phyloP scores from a whole-genome alignment of 169 alveolate genomes.

The Plasmodium billcollinsi region DNA sequence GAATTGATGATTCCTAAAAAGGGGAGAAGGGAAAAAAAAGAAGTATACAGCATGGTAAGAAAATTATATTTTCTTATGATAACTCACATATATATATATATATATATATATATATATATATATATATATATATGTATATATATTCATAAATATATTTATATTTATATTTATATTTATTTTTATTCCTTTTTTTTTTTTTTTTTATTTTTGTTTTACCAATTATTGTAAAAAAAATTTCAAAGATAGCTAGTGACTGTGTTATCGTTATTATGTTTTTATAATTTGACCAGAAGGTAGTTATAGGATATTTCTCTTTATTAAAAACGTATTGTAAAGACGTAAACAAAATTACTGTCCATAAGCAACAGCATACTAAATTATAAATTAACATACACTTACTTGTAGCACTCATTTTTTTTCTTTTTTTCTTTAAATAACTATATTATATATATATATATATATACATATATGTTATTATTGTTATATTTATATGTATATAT shows the following conservation, averaged over 20 bases:
- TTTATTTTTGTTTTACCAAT: slow-evolving; percentile 8
- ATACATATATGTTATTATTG: too few relatives aligned
- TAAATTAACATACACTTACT: slow-evolving; percentile 22
- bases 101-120: background rate
- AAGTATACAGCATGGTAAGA: background rate
- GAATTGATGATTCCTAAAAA: slow-evolving; percentile 45
- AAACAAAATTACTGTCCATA: slow-evolving; percentile 31
- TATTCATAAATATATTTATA: background rate
- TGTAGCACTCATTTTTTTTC: slow-evolving; percentile 34
- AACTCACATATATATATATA: slow-evolving; percentile 10
- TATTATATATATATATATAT: slow-evolving; percentile 1
- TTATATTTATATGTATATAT: background rate
- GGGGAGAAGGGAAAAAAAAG: background rate
- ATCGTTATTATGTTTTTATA: slow-evolving; percentile 29
- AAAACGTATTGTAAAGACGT: slow-evolving; percentile 35
- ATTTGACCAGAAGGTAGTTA: slow-evolving; percentile 24
- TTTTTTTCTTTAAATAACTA: background rate
- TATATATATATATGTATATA: background rate
- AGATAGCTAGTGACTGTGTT: slow-evolving; percentile 50
- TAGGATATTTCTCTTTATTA: slow-evolving; percentile 46
- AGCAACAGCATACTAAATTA: slow-evolving; percentile 27
- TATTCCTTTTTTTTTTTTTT: background rate
- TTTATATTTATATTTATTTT: background rate
- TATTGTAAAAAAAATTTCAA: slow-evolving; percentile 39
- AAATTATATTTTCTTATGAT: background rate